A percentile compares a stretch with the other conserved stretches of the same genome.
phyloP scores from a whole-genome alignment of 2,329 filamentous ascomycete genomes.

The Didymella keratinophila region DNA sequence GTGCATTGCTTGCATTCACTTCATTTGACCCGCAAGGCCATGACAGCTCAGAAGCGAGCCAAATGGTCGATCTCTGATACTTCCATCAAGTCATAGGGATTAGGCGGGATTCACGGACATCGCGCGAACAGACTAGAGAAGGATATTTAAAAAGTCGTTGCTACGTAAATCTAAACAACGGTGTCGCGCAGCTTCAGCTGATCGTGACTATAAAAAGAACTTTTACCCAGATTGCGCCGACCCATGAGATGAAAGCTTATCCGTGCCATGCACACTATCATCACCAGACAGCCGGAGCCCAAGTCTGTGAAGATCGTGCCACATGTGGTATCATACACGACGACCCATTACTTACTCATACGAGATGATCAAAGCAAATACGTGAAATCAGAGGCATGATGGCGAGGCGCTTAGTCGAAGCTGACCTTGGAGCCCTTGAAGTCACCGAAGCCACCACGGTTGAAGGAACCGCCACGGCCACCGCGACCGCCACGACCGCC shows the following conservation, averaged over 20 bases:
- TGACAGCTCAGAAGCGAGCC: too few species aligned
- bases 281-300: conserved; percentile 20
- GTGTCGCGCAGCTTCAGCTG: conserved; percentile 10
- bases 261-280: conserved; percentile 23
- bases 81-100: too few species aligned
- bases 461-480: conserved; percentile 55
- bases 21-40: neutral
- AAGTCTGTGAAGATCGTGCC: conserved; percentile 22
- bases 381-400: conserved; percentile 19
- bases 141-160: conserved; percentile 16
- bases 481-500: conserved; percentile 59
- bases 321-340: conserved; percentile 29
- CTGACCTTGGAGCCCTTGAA: conserved; percentile 84
- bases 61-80: neutral
- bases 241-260: conserved; percentile 22
- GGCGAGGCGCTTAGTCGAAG: conserved; percentile 56
- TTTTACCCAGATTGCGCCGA: conserved; percentile 24
- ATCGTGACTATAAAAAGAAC: conserved; percentile 18
- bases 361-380: conserved; percentile 32
- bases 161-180: conserved; percentile 24
- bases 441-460: conserved; percentile 67
- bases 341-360: conserved; percentile 37
- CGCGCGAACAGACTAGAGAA: neutral
- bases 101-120: neutral
- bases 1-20: neutral